phyloP scores from a whole-genome alignment of 805 yeast species.

The Saccharomycopsis capsularis region DNA sequence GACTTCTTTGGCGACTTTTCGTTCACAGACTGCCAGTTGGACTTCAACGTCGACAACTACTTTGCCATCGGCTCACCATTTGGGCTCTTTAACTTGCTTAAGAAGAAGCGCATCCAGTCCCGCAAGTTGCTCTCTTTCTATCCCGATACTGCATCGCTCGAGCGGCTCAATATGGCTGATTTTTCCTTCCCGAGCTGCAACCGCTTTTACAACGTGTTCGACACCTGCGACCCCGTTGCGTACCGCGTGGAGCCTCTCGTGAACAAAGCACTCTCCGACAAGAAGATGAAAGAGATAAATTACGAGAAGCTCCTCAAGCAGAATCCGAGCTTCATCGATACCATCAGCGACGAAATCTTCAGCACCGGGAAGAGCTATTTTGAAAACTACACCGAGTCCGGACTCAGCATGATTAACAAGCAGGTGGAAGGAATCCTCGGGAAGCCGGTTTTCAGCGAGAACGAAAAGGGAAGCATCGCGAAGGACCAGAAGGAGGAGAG shows the following conservation, averaged over 20 bases:
- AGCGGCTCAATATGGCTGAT: constrained; percentile 18
- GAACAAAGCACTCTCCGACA: constrained; percentile 37
- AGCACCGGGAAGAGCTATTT: constrained; percentile 1
- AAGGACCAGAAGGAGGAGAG: background rate
- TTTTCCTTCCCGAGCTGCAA: constrained; percentile 47
- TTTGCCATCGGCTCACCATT: constrained; percentile 88
- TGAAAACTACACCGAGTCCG: constrained; percentile 8
- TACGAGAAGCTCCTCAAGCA: constrained; percentile 28
- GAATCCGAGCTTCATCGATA: constrained; percentile 2
- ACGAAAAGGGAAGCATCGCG: background rate
- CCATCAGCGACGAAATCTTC: background rate
- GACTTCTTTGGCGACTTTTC: background rate
- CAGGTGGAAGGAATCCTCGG: constrained; percentile 10
- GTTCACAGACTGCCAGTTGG: constrained; percentile 33
- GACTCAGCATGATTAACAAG: constrained; percentile 7
- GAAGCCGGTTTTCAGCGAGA: constrained; percentile 1
- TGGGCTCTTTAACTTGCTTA: constrained; percentile 76
- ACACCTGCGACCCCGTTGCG: constrained; percentile 88
- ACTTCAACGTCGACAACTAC: constrained; percentile 65
- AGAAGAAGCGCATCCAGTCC: constrained; percentile 51
- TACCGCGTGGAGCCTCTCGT: constrained; percentile 85
- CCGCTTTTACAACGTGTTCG: constrained; percentile 75
- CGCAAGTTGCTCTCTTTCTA: constrained; percentile 23
- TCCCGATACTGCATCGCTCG: constrained; percentile 15
- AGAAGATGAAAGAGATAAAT: constrained; percentile 53